Evolutionary conservation across 768 basidiomycete genomes (phyloP).

Genomic region (Chlorophyllum brunneum): DNA sequence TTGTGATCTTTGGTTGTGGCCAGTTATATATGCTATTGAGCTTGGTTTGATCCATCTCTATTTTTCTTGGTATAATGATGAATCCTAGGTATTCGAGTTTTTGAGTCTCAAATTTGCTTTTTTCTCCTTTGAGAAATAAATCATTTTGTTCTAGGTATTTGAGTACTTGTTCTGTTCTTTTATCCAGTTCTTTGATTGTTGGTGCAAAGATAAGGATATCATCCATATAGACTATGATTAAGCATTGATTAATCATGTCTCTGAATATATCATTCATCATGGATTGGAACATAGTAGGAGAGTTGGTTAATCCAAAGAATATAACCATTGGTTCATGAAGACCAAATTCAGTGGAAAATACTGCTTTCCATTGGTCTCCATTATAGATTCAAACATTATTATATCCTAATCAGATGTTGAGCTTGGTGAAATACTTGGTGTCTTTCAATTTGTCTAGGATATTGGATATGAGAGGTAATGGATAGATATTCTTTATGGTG

Average conservation of each 20-base stretch:
- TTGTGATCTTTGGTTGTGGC: conserved; percentile 28
- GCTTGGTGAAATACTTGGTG: conserved; percentile 15
- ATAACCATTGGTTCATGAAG: conserved; percentile 36
- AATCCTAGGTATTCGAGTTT: conserved; percentile 29
- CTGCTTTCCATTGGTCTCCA: conserved; percentile 36
- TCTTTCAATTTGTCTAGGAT: conserved; percentile 22
- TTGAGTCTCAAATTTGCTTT: conserved; percentile 26
- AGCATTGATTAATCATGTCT: conserved; percentile 29
- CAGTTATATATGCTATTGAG: conserved; percentile 32
- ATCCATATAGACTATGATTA: conserved; percentile 28
- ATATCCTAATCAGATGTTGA: conserved; percentile 24
- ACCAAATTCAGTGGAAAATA: conserved; percentile 30
- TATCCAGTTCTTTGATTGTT: conserved; percentile 18
- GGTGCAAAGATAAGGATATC: conserved; percentile 27
- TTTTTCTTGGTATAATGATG: conserved; percentile 21
- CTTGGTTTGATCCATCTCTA: conserved; percentile 36
- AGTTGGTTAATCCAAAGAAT: conserved; percentile 32
- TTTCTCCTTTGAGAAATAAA: conserved; percentile 30
- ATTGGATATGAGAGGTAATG: conserved; percentile 28
- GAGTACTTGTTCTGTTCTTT: conserved; percentile 15
- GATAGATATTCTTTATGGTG: conserved; percentile 32
- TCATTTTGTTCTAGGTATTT: conserved; percentile 16
- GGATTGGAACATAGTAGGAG: conserved; percentile 32
- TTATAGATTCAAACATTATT: conserved; percentile 27
- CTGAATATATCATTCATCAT: conserved; percentile 18